phyloP scores from a whole-genome alignment of 768 basidiomycete species.

The Suillus fuscotomentosus region DNA sequence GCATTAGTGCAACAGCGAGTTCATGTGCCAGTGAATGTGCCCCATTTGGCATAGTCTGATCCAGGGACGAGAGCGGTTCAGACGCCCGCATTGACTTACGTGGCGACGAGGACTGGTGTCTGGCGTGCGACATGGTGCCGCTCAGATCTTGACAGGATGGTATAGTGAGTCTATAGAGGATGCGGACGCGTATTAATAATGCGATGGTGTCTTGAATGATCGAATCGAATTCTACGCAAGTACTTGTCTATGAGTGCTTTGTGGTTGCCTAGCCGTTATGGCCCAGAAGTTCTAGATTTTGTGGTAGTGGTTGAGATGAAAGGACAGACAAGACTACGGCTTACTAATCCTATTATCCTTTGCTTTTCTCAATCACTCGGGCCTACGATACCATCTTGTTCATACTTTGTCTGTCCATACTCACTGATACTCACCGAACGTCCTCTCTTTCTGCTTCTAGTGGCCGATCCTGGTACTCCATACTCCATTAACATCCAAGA shows the following conservation, averaged over 20 bases:
- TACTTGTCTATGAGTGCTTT: background rate
- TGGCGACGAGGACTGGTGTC: constrained; percentile 3
- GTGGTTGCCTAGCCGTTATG: background rate
- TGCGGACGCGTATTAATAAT: background rate
- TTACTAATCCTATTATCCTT: background rate
- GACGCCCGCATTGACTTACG: constrained; percentile 11
- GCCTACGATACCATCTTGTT: constrained; percentile 1
- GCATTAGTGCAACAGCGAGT: constrained; percentile 83
- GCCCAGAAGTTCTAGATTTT: background rate
- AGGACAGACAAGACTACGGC: background rate
- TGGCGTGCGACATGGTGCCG: background rate
- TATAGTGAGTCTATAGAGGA: background rate
- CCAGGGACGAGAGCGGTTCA: constrained; percentile 29
- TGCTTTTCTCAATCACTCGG: background rate
- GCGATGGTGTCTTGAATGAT: background rate
- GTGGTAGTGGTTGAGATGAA: background rate
- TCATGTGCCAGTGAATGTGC: constrained; percentile 81
- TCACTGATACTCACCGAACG: background rate
- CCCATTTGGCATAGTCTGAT: constrained; percentile 30
- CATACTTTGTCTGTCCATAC: constrained; percentile 2
- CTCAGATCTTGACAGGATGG: background rate
- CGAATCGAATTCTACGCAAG: background rate
- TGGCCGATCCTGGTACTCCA: background rate
- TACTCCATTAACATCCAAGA: background rate
- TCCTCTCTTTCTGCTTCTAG: background rate